These are phyloP conservation scores for Myxozyma nipponensis DNA, from an alignment of 805 yeast species.

Conservation along the genomic window DNA sequence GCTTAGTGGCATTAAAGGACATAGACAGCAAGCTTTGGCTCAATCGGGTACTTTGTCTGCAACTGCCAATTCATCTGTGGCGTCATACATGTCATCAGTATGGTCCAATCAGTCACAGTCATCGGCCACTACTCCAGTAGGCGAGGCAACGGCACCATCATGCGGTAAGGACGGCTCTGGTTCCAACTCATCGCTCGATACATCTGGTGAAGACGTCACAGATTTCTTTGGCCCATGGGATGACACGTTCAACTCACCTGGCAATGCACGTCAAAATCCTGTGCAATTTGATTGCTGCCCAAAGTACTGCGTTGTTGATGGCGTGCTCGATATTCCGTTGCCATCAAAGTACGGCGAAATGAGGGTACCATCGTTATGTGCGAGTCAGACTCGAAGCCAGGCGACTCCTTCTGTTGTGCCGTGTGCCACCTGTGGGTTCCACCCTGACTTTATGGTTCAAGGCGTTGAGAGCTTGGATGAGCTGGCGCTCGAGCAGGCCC, in stretches of 20 bases:
- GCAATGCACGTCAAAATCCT: not conserved
- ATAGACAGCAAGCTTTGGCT: not conserved
- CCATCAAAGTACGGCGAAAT: not conserved
- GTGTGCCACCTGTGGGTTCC: not conserved
- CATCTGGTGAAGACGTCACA: not conserved
- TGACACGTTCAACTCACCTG: not conserved
- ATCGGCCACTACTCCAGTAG: not conserved
- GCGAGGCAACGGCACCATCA: not conserved
- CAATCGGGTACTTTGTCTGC: not conserved
- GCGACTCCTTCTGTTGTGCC: not conserved
- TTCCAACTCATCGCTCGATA: not conserved
- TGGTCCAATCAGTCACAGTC: slow-evolving; percentile 1
- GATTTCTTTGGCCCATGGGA: slow-evolving; percentile 9
- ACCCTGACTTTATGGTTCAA: not conserved
- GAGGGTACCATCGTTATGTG: not conserved
- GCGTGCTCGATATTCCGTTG: not conserved
- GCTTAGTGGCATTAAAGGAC: not conserved
- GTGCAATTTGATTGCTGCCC: not conserved
- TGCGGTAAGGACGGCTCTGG: not conserved
- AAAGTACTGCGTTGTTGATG: not conserved
- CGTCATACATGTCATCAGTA: slow-evolving; percentile 4
- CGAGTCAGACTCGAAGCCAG: not conserved
- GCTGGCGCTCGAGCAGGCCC: not conserved
- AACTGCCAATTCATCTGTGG: not conserved
- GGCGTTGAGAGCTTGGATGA: not conserved